Conservation (phyloP, 2,329 filamentous ascomycete species). For the Harringtonia lauricola region DNA sequence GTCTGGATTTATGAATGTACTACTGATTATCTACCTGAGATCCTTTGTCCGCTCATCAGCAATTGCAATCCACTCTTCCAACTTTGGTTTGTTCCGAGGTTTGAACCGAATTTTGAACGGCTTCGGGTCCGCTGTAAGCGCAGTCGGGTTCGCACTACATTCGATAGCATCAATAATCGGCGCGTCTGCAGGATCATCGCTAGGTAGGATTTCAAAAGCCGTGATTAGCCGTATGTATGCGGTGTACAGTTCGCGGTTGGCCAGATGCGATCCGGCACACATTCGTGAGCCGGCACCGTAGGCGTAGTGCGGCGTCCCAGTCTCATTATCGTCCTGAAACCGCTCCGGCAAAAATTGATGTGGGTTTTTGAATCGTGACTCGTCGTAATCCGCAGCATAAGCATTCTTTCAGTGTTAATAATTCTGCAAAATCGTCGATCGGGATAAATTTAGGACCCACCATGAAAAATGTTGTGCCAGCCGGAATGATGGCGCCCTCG, state of each 20-base stretch:
- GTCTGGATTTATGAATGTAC: too few relatives aligned
- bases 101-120: conserved; percentile 8
- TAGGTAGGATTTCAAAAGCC: conserved; percentile 50
- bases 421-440: background rate
- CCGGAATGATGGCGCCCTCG: conserved; percentile 54
- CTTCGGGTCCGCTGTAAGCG: conserved; percentile 5
- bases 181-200: conserved; percentile 43
- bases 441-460: background rate
- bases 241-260: conserved; percentile 51
- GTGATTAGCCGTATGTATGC: conserved; percentile 48
- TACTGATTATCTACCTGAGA: background rate
- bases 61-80: background rate
- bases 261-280: conserved; percentile 52
- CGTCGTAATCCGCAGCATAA: conserved; percentile 64
- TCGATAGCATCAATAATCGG: conserved; percentile 23
- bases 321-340: conserved; percentile 33
- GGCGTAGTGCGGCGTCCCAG: conserved; percentile 50
- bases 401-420: conserved; percentile 40
- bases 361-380: conserved; percentile 53
- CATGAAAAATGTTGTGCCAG: conserved; percentile 71
- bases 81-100: background rate
- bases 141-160: conserved; percentile 5
- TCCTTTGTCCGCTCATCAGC: background rate
- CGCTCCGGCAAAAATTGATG: conserved; percentile 56
- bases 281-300: conserved; percentile 54